phyloP scores from a whole-genome alignment of 2,329 filamentous ascomycete genomes.

The Colletotrichum sp. region DNA sequence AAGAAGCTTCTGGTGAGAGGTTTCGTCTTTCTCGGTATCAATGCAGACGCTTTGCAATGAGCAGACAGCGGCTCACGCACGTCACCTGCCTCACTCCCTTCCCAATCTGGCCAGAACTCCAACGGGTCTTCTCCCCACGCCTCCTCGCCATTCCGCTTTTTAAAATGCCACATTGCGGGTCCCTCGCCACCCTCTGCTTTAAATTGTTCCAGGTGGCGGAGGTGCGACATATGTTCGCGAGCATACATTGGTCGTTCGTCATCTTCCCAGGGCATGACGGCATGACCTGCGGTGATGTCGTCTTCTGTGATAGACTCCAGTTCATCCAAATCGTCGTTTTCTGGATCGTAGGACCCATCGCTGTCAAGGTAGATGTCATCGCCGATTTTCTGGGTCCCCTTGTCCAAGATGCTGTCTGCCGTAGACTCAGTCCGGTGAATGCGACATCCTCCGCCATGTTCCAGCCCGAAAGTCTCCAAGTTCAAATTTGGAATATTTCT shows the following conservation, averaged over 20 bases:
- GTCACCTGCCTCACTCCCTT: neutral
- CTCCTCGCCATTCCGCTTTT: neutral
- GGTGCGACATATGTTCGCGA: neutral
- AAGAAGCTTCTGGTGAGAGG: neutral
- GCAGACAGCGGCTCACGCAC: neutral
- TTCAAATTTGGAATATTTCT: neutral
- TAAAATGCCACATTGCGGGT: neutral
- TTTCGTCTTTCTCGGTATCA: neutral
- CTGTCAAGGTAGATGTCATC: neutral
- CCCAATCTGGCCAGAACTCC: neutral
- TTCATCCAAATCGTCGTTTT: neutral
- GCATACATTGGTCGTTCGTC: neutral
- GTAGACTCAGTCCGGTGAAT: neutral
- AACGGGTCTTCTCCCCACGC: neutral
- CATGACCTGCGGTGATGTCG: neutral
- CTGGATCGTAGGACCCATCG: neutral
- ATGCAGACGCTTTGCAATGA: neutral
- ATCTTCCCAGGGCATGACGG: neutral
- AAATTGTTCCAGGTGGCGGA: neutral
- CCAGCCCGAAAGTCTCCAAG: neutral
- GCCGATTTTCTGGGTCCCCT: neutral
- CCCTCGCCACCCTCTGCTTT: fast-evolving
- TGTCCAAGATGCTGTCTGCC: neutral
- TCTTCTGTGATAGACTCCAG: neutral
- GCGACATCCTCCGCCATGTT: neutral